Percentiles rank a stretch among this genome's conserved stretches.
Conservation (phyloP, 345 rosid species). For the Aurinia saxatilis region DNA sequence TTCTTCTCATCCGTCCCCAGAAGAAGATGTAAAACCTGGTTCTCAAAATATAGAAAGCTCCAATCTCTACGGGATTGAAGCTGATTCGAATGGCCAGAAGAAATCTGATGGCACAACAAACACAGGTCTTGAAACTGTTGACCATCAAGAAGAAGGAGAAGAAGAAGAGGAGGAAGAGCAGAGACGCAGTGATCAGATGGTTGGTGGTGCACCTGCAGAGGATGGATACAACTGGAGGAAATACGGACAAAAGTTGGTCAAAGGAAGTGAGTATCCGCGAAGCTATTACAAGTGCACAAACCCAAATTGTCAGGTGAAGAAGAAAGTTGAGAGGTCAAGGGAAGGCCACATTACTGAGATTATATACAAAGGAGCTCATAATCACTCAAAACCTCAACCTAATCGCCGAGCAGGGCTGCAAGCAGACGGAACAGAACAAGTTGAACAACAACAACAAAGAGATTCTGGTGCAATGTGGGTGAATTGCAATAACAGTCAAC, state of each 20-base stretch:
- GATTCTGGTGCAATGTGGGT: constrained; percentile 13
- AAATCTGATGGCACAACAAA: constrained; percentile 29
- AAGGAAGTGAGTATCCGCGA: constrained; percentile 93
- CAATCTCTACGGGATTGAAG: constrained; percentile 33
- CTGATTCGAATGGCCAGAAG: constrained; percentile 30
- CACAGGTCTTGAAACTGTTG: constrained; percentile 41
- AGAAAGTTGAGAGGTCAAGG: constrained; percentile 90
- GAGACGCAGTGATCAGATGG: constrained; percentile 45
- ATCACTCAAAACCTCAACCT: constrained; percentile 69
- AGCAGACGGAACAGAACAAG: constrained; percentile 50
- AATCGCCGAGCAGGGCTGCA: constrained; percentile 58
- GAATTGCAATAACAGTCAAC: constrained; percentile 40
- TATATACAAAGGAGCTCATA: constrained; percentile 89
- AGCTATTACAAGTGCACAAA: constrained; percentile 97
- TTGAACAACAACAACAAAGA: constrained; percentile 30
- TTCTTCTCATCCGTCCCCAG: constrained; percentile 34
- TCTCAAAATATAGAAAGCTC: constrained; percentile 36
- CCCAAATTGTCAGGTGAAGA: constrained; percentile 78
- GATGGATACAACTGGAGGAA: constrained; percentile 98
- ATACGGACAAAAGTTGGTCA: constrained; percentile 93
- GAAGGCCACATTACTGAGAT: constrained; percentile 98
- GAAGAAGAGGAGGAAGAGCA: constrained; percentile 71
- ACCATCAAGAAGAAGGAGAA: constrained; percentile 46
- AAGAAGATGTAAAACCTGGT: constrained; percentile 31
- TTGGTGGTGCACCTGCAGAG: constrained; percentile 63